A percentile compares a stretch with the other conserved stretches of the same genome.
phyloP scores from a whole-genome alignment of 2,329 filamentous ascomycete genomes.

The Colletotrichum euphorbiae region DNA sequence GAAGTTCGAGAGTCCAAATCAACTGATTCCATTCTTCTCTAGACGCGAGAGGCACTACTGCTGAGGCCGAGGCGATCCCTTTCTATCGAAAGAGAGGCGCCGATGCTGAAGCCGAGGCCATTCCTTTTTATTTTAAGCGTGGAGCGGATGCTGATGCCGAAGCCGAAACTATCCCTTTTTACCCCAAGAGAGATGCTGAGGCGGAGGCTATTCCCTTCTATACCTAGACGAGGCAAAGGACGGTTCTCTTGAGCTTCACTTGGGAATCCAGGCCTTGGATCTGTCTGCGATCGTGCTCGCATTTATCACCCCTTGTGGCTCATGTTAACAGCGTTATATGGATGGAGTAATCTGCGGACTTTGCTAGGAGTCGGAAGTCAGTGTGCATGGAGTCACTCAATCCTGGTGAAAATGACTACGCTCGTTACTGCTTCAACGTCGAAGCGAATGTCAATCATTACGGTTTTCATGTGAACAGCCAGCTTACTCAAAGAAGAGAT shows the following conservation, averaged over 20 bases:
- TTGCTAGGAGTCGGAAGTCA: too few species aligned
- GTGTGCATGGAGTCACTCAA: too few species aligned
- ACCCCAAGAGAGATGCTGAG: constrained; percentile 4
- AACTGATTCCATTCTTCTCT: neutral
- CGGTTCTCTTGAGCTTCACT: too few species aligned
- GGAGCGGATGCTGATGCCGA: neutral
- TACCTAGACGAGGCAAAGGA: neutral
- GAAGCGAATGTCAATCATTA: neutral
- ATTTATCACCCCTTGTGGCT: too few species aligned
- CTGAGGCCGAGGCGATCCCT: neutral
- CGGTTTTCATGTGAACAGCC: too few species aligned
- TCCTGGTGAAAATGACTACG: neutral
- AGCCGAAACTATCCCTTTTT: constrained; percentile 10
- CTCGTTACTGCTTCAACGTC: neutral
- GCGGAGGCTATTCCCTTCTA: constrained; percentile 7
- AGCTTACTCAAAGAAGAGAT: too few species aligned
- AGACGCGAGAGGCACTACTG: constrained; percentile 2
- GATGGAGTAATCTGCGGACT: too few species aligned
- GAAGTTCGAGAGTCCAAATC: neutral
- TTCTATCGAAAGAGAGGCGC: neutral
- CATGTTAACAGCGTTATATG: too few species aligned
- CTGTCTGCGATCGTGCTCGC: too few species aligned
- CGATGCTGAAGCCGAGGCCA: neutral
- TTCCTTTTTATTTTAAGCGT: constrained; percentile 11
- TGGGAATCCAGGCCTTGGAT: too few species aligned